phyloP scores from a whole-genome alignment of 495 filamentous ascomycete species.

The Glonium stellatum region DNA sequence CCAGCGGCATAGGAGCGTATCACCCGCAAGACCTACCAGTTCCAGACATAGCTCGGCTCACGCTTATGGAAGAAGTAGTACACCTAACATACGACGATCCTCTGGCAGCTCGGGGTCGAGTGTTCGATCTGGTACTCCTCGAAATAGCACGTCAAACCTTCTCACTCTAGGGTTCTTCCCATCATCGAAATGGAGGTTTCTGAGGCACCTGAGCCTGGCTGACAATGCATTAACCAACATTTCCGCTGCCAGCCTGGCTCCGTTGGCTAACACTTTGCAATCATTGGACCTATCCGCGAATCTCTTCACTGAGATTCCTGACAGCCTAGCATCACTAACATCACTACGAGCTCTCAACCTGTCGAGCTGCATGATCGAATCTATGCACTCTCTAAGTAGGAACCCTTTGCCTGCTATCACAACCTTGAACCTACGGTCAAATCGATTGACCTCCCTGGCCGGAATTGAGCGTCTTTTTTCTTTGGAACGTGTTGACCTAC shows the following conservation, averaged over 20 bases:
- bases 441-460: constrained; percentile 79
- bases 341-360: constrained; percentile 83
- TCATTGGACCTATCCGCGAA: constrained; percentile 91
- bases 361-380: constrained; percentile 95
- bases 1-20: constrained; percentile 61
- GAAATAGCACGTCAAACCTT: constrained; percentile 67
- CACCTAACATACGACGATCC: constrained; percentile 70
- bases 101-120: constrained; percentile 92
- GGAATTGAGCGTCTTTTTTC: constrained; percentile 85
- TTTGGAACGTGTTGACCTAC: constrained; percentile 79
- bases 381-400: constrained; percentile 76
- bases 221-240: constrained; percentile 85
- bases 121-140: constrained; percentile 60
- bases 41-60: constrained; percentile 60
- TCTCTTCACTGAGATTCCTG: constrained; percentile 82
- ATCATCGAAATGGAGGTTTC: constrained; percentile 84
- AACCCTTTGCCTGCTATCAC: constrained; percentile 90
- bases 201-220: constrained; percentile 82
- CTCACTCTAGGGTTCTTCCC: constrained; percentile 59
- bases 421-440: constrained; percentile 82
- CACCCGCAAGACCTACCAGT: constrained; percentile 66
- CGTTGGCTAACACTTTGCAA: constrained; percentile 76
- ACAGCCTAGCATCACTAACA: constrained; percentile 73
- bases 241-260: constrained; percentile 62
- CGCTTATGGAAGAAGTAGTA: constrained; percentile 47